Evolutionary conservation across 169 alveolate species (phyloP), one percentile per base, ranked within the genome.

Genomic region (Plasmodium adleri): DNA sequence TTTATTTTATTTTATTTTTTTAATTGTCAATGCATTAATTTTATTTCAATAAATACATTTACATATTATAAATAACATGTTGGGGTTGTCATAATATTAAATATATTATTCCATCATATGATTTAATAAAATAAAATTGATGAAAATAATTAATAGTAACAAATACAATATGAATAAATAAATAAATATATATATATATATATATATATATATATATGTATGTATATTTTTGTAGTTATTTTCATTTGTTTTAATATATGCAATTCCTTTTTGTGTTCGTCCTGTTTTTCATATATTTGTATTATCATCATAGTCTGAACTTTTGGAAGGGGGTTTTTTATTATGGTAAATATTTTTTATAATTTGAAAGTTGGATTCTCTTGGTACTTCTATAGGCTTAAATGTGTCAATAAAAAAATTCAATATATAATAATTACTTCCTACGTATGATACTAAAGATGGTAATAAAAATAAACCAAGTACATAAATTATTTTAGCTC

Each of bases 261-360:
- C 78, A 13, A 32, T 43, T 54, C 12, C 76, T 28, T 68, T 13
- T n/a, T 68, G 1, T 68, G 32, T 3, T 32, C 10, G 20, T 59
- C 2, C 5, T 10, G 78, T 20, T 3, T 56, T 50, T 22, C 32
- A 76, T 54, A 76, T 13, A 49, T 80, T 80, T 4, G 90, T 80
- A 28, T 80, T 80, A 39, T 80, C 90, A 45, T 80, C 90, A 66
- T 80, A 80, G 26, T 80, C 90, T 13, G 90, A 68, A 26, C 90
- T 80, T 64, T 80, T 80, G 39, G 90, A 52, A 22, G 80, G 17
- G 20, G 90, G 90, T 72, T 80, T 80, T 52, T 80, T 80, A 17
- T 54, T 66, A 56, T 80, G 90, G 43, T 80, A 80, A 28, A 80
- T 80, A 10, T 32, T 80, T 58, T 13, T 66, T 49, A 80, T 80